Percentiles rank a stretch among this genome's conserved stretches.
These are phyloP conservation scores for Meredithiella fracta DNA, from an alignment of 2,329 filamentous ascomycete species.

Conservation along the genomic window DNA sequence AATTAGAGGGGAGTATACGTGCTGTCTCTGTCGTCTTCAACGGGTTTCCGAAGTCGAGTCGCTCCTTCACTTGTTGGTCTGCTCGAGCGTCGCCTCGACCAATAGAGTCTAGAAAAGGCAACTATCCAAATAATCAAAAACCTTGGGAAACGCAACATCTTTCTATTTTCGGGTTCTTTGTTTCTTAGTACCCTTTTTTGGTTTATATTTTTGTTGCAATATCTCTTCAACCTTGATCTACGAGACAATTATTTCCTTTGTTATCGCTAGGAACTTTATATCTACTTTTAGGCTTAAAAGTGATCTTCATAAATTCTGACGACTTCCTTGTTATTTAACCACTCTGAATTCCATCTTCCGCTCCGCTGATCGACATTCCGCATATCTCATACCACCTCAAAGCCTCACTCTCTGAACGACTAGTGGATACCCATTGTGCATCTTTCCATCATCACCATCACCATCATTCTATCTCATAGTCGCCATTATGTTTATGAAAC, in stretches of 20 bases:
- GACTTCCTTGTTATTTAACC: neutral
- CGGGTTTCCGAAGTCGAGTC: no score
- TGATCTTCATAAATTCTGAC: neutral
- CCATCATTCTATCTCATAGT: no score
- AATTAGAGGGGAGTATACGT: no score
- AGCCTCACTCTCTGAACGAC: neutral
- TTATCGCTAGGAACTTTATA: neutral
- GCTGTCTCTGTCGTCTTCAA: no score
- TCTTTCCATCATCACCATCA: neutral
- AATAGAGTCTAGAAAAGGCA: no score
- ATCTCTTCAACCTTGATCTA: neutral
- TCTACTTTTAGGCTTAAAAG: neutral
- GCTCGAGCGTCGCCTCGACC: no score
- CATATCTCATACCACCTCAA: neutral
- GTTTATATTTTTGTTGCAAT: neutral
- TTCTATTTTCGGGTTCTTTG: neutral
- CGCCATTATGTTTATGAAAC: slow-evolving; percentile 10
- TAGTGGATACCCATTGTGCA: neutral
- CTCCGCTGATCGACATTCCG: neutral
- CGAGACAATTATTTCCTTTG: neutral
- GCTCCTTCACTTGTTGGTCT: no score
- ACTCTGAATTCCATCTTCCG: neutral
- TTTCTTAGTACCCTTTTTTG: neutral
- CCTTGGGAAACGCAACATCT: neutral
- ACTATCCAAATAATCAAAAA: no score